Evolutionary conservation across 2,329 filamentous ascomycete genomes (phyloP).

Genomic region (Trichoderma harzianum): DNA sequence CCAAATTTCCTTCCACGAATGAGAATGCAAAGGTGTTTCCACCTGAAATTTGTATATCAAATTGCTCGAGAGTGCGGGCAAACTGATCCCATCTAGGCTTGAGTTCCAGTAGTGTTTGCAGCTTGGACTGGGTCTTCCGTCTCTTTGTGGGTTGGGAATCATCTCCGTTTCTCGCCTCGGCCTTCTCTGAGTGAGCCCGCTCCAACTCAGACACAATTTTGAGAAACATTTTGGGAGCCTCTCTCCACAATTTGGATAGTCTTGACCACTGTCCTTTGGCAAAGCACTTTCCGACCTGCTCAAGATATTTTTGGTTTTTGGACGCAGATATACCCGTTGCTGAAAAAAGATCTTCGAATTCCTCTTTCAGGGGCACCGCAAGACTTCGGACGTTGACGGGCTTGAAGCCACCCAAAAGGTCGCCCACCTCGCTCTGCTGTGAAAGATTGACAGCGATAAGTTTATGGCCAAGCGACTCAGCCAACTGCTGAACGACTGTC

Average conservation of each 20-base stretch:
- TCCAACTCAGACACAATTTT: conserved; percentile 59
- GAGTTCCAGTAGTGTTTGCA: conserved; percentile 58
- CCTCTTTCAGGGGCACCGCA: conserved; percentile 85
- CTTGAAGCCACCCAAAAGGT: conserved; percentile 93
- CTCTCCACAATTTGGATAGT: conserved; percentile 80
- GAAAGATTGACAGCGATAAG: conserved; percentile 93
- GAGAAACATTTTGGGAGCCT: conserved; percentile 84
- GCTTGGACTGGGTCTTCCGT: conserved; percentile 62
- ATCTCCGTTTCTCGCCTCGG: conserved; percentile 31
- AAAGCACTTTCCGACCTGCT: conserved; percentile 74
- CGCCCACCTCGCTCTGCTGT: conserved; percentile 96
- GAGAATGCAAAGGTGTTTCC: conserved; percentile 84
- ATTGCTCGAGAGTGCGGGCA: conserved; percentile 67
- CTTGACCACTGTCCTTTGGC: conserved; percentile 83
- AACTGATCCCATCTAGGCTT: conserved; percentile 77
- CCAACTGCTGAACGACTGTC: conserved; percentile 89
- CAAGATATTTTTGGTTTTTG: conserved; percentile 84
- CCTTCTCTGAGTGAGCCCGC: conserved; percentile 41
- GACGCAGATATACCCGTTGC: conserved; percentile 79
- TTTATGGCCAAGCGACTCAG: conserved; percentile 77
- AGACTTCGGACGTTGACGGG: conserved; percentile 87
- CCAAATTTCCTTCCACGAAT: conserved; percentile 92
- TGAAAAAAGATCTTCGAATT: conserved; percentile 86
- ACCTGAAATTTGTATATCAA: conserved; percentile 74
- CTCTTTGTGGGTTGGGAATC: conserved; percentile 65